Evolutionary conservation across 257 asterid species (phyloP), one percentile per base, ranked within the genome.

Genomic region (Fraxinus quadrangulata): DNA sequence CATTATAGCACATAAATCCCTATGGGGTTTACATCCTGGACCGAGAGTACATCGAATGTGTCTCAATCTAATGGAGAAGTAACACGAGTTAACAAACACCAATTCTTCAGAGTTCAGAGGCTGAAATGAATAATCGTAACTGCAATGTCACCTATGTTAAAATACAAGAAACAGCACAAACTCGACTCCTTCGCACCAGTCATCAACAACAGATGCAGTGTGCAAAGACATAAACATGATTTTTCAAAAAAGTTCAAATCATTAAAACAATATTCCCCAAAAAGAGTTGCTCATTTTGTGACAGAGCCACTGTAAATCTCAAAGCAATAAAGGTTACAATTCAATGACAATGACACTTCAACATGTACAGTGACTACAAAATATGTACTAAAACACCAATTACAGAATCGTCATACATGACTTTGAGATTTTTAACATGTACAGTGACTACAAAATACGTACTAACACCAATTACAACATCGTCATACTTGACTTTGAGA

Each of bases 401-500:
- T 61, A 75, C 68, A 66, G 34, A 76, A 42, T 63, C 66, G 34
- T 21, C 76, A 54, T 67, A 78, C 78, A 66, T 8, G 79, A 75
- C 79, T 45, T 66, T 39, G 45, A 39, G 45, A 39, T 39, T 39
- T 39, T 0, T 39, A 39, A 59, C 36, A 24, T 61, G 40, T 68
- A 76, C 78, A 34, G 34, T 70, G 73, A 21, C 36, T 51, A 80
- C 51, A 63, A 5, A 42, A 65, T 75, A 77, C 81, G 47, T 74
- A 21, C 45, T 21, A 56, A 37, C 78, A 65, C 69, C 12, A 77
- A 84, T 74, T 65, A 76, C 70, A 67, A 14, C 79, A 61, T 10
- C 75, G n/a, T 33, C 71, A 82, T 19, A 82, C 78, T 69, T 65
- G 81, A 80, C 77, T 81, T 11, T 10, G 36, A 76, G 37, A 75